These are phyloP conservation scores for Colletotrichum noveboracense DNA, from an alignment of 2,329 filamentous ascomycete genomes.

Conservation along the genomic window DNA sequence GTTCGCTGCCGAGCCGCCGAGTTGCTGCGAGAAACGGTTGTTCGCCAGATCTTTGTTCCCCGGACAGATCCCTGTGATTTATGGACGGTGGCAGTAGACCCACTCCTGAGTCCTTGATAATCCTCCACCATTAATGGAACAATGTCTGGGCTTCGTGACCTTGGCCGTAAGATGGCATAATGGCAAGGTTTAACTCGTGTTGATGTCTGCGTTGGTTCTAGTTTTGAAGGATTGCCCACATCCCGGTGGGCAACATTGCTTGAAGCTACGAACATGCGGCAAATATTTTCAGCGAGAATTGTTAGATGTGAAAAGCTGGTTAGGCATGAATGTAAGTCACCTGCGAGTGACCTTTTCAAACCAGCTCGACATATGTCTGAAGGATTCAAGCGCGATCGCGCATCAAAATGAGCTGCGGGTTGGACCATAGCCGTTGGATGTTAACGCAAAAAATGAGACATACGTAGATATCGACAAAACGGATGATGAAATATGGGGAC, in stretches of 20 bases:
- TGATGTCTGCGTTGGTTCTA: not conserved
- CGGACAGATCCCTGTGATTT: not conserved
- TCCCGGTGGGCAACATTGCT: not conserved
- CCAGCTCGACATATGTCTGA: not conserved
- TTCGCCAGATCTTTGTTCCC: not conserved
- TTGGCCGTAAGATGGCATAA: not conserved
- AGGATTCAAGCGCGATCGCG: not conserved
- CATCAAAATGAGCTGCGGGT: not conserved
- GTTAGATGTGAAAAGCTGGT: not conserved
- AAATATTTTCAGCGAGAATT: not conserved
- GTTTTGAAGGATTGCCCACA: not conserved
- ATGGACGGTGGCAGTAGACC: not conserved
- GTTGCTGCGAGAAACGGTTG: not conserved
- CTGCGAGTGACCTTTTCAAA: not conserved
- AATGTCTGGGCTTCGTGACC: not conserved
- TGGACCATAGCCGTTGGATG: not conserved
- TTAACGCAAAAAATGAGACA: not conserved
- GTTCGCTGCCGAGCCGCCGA: not conserved
- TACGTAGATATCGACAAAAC: not conserved
- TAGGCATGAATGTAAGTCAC: not conserved
- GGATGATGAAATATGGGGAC: not conserved
- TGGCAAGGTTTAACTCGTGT: not conserved
- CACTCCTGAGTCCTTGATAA: not conserved
- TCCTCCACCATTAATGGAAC: not conserved
- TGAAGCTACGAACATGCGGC: not conserved